Evolutionary conservation across 371 early-diverging fungal genomes (phyloP).

Genomic region (Syncephalastrum contaminatum): DNA sequence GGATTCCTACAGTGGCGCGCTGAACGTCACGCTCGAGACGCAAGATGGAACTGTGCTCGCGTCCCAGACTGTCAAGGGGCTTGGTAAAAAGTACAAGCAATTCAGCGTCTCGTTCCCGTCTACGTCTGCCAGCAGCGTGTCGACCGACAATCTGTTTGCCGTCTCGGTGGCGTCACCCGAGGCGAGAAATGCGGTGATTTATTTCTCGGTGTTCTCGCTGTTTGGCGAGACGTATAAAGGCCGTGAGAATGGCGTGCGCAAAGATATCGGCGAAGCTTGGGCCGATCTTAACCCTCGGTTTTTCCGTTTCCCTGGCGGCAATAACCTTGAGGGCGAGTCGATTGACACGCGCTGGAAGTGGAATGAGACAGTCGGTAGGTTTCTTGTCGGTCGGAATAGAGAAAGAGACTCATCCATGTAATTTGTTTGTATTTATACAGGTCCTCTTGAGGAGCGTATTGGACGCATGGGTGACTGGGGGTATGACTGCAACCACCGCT

Average conservation of each 20-base stretch:
- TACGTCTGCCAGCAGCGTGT: conserved; percentile 3
- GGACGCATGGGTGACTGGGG: conserved; percentile 27
- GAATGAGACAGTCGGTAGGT: conserved; percentile 18
- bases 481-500: too few relatives aligned
- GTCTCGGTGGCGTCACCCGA: conserved; percentile 9
- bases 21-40: conserved; percentile 17
- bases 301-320: conserved; percentile 32
- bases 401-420: too few relatives aligned
- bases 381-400: neutral
- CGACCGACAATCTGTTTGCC: conserved; percentile 19
- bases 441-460: conserved; percentile 23
- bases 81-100: conserved; percentile 12
- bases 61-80: conserved; percentile 5
- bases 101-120: conserved; percentile 13
- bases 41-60: conserved; percentile 9
- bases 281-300: conserved; percentile 19
- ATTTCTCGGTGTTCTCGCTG: conserved; percentile 23
- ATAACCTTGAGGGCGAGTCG: conserved; percentile 22
- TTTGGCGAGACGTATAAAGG: conserved; percentile 27
- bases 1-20: conserved; percentile 13
- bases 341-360: conserved; percentile 23
- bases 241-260: conserved; percentile 14
- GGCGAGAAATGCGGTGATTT: conserved; percentile 13
- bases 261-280: conserved; percentile 1
- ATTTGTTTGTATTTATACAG: neutral